These are phyloP conservation scores for Ormosia emarginata DNA, from an alignment of 306 rosid genomes.

Conservation along the genomic window DNA sequence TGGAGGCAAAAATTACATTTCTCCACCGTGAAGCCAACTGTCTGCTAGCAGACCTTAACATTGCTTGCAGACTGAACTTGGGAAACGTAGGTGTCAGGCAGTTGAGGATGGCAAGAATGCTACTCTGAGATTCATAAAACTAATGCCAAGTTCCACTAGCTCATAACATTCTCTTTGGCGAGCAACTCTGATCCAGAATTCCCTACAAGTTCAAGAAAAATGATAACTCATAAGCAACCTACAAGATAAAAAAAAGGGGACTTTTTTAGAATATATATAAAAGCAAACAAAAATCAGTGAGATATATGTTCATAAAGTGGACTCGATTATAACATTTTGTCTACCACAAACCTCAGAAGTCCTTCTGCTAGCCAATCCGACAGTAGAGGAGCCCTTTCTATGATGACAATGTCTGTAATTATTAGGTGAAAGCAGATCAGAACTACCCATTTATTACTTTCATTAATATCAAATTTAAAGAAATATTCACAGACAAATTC, in stretches of 20 bases:
- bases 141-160: neutral
- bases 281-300: neutral
- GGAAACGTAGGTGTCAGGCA: neutral
- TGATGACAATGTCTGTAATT: neutral
- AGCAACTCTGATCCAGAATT: neutral
- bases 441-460: neutral
- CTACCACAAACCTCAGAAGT: neutral
- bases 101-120: neutral
- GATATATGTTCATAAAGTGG: neutral
- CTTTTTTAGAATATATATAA: neutral
- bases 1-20: slow-evolving; percentile 1
- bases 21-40: neutral
- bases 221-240: neutral
- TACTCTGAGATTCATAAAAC: neutral
- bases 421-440: slow-evolving; percentile 11
- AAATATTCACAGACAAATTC: neutral
- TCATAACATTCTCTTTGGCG: neutral
- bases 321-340: neutral
- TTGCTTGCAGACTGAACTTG: neutral
- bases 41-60: slow-evolving; percentile 10
- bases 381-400: neutral
- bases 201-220: neutral
- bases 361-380: neutral
- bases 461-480: neutral
- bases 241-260: neutral